These are phyloP conservation scores for Ammopiptanthus mongolicus DNA, from an alignment of 306 rosid species.

Conservation along the genomic window DNA sequence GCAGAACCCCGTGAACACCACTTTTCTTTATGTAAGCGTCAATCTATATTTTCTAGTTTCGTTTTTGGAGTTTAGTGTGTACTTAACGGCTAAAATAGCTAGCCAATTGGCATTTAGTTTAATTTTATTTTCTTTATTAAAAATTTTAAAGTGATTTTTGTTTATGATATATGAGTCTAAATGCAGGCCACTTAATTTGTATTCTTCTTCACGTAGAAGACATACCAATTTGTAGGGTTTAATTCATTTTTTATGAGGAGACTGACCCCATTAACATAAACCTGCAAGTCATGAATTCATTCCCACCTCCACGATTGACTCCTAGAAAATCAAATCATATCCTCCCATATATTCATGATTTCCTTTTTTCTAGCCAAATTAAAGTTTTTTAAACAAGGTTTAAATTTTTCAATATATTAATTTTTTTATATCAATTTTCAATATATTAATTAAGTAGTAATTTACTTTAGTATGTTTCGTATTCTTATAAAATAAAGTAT, in stretches of 20 bases:
- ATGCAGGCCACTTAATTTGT: conserved; percentile 24
- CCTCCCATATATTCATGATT: too few species aligned
- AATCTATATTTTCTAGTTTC: background rate
- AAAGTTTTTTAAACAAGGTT: too few species aligned
- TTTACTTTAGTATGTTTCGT: too few species aligned
- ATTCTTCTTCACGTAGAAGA: background rate
- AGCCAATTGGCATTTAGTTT: background rate
- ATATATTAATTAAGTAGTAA: too few species aligned
- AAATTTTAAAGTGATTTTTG: background rate
- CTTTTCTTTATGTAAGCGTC: background rate
- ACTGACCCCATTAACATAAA: background rate
- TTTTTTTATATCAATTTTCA: too few species aligned
- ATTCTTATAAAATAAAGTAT: background rate
- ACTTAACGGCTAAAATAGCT: conserved; percentile 20
- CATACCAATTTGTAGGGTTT: background rate
- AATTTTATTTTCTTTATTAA: too few species aligned
- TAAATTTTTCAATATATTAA: too few species aligned
- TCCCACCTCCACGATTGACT: conserved; percentile 6
- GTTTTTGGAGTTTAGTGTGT: conserved; percentile 5
- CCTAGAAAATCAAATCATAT: background rate
- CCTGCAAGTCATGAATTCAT: background rate
- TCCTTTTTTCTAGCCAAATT: background rate
- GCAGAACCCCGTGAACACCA: background rate
- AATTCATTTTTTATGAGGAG: background rate
- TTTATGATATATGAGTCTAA: background rate